Base-by-base conservation (phyloP, 805 yeast genomes). In the Kodamaea lidongshanica region DNA sequence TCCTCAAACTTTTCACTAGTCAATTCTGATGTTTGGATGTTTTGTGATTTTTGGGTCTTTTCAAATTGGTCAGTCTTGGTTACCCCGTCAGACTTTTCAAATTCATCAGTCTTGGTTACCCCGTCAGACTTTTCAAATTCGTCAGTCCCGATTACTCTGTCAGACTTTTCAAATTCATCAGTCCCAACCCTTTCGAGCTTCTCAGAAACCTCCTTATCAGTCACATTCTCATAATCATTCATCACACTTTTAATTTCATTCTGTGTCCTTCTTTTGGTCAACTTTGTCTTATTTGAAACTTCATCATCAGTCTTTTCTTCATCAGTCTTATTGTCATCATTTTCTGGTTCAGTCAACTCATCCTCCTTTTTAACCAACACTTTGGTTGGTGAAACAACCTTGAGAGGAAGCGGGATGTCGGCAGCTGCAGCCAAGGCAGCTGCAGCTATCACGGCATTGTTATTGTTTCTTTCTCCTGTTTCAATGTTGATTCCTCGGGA, bases 341-440 rank as follows among this genome's bases (percentile, higher is more conserved):
- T 22, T 29, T 45, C 50, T 3, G 42, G 43, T 25, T 46, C 52
- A 2, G 46, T 48, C 8, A 35, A 15, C 27, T 39, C 38, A 25
- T 38, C 41, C 12, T 36, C 36, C 12, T 31, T 18, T 14, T 23
- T 23, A 21, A 11, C 32, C 27, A 30, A n/a, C 5, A 19, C 24
- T 27, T 25, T 33, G 20, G 25, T 12, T 21, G 29, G 32, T 5
- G 32, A 28, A 11, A 32, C 33, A n/a, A 33, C 35, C 24, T 54
- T 56, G 30, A 61, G 44, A 1, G 87, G 87, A 19, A 82, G 49
- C 1, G 92, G 92, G 9, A 75, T 69, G 9, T 77, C 83, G 2
- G 88, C 88, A 0, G 89, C 92, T 0, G 83, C 85, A 3, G 87
- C 86, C 29, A 82, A 59, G 0, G 89, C 89, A 6, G 88, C 89